A percentile compares a stretch with the other conserved stretches of the same genome.
Conservation (phyloP, 176 grass and related monocot genomes). For the Avena atlantica region DNA sequence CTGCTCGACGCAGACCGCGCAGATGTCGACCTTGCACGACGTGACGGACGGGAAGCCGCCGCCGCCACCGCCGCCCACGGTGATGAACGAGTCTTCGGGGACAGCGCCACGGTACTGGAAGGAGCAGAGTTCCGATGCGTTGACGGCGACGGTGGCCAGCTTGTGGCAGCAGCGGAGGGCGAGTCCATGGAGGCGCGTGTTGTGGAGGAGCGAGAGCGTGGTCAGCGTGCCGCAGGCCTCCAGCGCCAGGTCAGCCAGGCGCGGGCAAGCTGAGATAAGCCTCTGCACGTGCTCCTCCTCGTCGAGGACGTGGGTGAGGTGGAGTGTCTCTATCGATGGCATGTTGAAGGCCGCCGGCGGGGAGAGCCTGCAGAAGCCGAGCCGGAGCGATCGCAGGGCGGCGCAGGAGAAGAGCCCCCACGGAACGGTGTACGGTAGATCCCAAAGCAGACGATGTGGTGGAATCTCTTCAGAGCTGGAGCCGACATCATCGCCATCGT, state of each 20-base stretch:
- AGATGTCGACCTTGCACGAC: slow-evolving; percentile 4
- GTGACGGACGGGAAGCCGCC: neutral
- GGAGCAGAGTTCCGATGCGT: neutral
- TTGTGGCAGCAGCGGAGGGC: slow-evolving; percentile 27
- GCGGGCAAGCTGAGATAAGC: slow-evolving; percentile 8
- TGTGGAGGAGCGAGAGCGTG: neutral
- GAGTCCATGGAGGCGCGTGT: slow-evolving; percentile 10
- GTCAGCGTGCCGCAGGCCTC: neutral
- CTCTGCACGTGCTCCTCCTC: neutral
- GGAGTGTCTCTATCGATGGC: neutral
- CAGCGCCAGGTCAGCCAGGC: slow-evolving; percentile 10
- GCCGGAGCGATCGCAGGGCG: neutral
- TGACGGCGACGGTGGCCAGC: neutral
- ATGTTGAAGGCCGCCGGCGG: neutral
- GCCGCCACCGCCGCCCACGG: neutral
- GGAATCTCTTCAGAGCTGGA: neutral
- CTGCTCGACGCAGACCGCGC: neutral
- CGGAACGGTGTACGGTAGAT: neutral
- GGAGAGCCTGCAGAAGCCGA: neutral
- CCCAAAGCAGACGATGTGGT: too few species aligned
- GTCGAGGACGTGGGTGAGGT: neutral
- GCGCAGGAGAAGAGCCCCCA: slow-evolving; percentile 11
- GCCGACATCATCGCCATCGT: neutral
- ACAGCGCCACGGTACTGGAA: slow-evolving; percentile 26
- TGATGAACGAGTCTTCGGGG: neutral